A percentile compares a stretch with the other conserved stretches of the same genome.
Conservation (phyloP, 495 filamentous ascomycete genomes). For the Rusavskia elegans region DNA sequence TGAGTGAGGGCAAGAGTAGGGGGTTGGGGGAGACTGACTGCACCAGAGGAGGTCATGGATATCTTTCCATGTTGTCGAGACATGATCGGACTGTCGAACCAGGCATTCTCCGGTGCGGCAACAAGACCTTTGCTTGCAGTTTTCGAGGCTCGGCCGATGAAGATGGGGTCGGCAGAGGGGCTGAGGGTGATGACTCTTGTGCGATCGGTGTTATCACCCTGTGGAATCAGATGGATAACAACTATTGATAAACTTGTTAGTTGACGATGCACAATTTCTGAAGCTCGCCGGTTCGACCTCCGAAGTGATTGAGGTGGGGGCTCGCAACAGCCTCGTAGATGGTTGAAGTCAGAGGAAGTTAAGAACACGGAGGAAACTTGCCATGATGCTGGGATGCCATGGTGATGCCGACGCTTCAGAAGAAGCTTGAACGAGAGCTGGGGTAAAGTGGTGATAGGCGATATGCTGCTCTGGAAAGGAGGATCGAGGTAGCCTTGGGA, state of each 20-base stretch:
- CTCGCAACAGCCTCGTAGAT: too few species aligned
- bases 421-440: too few species aligned
- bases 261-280: background rate
- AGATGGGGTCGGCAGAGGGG: slow-evolving; percentile 7
- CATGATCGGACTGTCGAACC: slow-evolving; percentile 70
- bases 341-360: too few species aligned
- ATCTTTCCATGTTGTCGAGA: slow-evolving; percentile 62
- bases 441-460: too few species aligned
- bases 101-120: slow-evolving; percentile 42
- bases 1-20: background rate
- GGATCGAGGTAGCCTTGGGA: too few species aligned
- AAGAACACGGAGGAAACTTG: too few species aligned
- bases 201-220: background rate
- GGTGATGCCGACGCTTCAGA: too few species aligned
- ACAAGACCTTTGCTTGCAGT: slow-evolving; percentile 35
- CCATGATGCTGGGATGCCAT: too few species aligned
- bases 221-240: slow-evolving; percentile 2
- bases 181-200: background rate
- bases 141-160: slow-evolving; percentile 47
- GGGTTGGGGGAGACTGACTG: slow-evolving; percentile 20
- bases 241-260: background rate
- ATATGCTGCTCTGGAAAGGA: too few species aligned
- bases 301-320: too few species aligned
- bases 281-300: too few species aligned
- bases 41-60: slow-evolving; percentile 21